Evolutionary conservation across 805 yeast genomes (phyloP), one percentile per base, ranked within the genome.

Genomic region (Clavispora phyllophila): DNA sequence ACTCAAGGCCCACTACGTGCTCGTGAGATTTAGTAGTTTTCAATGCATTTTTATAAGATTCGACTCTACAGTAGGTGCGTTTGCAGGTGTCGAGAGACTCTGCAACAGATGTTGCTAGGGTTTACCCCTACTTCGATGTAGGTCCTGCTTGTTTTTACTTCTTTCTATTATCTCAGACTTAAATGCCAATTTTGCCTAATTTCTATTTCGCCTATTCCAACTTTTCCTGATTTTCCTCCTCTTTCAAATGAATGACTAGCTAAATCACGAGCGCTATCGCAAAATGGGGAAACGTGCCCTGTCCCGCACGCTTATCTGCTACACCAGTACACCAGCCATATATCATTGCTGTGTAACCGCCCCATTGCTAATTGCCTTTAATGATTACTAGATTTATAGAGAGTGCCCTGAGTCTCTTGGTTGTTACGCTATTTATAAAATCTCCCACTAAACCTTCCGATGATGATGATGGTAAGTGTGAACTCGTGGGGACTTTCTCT

Each of bases 401-500:
- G 7, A 10, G 25, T 3, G 2, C 17, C 5, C 15, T 33, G 13
- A 22, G n/a, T 3, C 5, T 35, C 20, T 15, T 35, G 18, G 23
- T 12, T 6, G 6, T 15, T 4, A 6, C 34, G 5, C 12, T 28
- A 10, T 28, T 37, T 7, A 2, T 28, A 3, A 26, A 20, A 6
- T 12, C 22, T 13, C 12, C 31, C 5, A 18, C 23, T 13, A 13
- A 22, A 4, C 24, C 24, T 3, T 4, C 39, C 12, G 37, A 40
- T 14, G 39, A 42, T 10, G 57, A 57, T 20, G 63, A 56, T 22
- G 65, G 63, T 40, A 66, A 68, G 43, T 70, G 75, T 55, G 74
- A 69, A 49, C 53, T 70, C 13, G 63, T 91, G 25, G 98, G 98
- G 1, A 91, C 96, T 3, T 85, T 89, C 45, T 87, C 97, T 0